Percentiles rank a stretch among this genome's conserved stretches.
phyloP scores from a whole-genome alignment of 148 eudicot species.

The Vaccinium corymbosum region DNA sequence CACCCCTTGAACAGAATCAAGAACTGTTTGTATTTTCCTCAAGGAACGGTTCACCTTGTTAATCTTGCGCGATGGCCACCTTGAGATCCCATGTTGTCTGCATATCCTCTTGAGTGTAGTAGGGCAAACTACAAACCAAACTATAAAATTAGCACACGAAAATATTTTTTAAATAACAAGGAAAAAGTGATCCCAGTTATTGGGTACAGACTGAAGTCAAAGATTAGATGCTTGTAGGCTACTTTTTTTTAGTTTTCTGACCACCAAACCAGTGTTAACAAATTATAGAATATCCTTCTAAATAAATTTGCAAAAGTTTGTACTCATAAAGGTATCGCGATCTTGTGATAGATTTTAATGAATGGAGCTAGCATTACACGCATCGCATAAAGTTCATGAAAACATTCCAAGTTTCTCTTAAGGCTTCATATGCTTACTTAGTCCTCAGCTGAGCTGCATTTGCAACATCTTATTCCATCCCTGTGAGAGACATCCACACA shows the following conservation, averaged over 20 bases:
- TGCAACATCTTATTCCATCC: neutral
- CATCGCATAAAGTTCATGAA: neutral
- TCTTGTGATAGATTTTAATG: neutral
- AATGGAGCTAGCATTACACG: neutral
- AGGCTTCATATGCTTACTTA: neutral
- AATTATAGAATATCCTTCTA: neutral
- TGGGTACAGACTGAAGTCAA: neutral
- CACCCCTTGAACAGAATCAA: conserved; percentile 82
- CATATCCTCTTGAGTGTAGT: conserved; percentile 96
- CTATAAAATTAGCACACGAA: neutral
- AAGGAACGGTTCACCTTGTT: conserved; percentile 92
- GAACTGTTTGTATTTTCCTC: conserved; percentile 73
- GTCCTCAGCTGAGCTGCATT: neutral
- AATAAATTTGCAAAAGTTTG: neutral
- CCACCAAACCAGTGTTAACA: neutral
- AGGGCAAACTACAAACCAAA: conserved; percentile 70
- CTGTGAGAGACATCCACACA: neutral
- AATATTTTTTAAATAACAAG: neutral
- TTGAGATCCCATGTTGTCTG: conserved; percentile 86
- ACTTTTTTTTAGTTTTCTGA: neutral
- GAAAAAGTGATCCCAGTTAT: neutral
- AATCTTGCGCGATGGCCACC: conserved; percentile 98
- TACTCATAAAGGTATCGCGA: neutral
- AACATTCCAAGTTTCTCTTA: neutral
- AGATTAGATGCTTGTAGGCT: neutral